Conservation (phyloP, 352 stramenopile species). For the Phytophthora cryptogea region DNA sequence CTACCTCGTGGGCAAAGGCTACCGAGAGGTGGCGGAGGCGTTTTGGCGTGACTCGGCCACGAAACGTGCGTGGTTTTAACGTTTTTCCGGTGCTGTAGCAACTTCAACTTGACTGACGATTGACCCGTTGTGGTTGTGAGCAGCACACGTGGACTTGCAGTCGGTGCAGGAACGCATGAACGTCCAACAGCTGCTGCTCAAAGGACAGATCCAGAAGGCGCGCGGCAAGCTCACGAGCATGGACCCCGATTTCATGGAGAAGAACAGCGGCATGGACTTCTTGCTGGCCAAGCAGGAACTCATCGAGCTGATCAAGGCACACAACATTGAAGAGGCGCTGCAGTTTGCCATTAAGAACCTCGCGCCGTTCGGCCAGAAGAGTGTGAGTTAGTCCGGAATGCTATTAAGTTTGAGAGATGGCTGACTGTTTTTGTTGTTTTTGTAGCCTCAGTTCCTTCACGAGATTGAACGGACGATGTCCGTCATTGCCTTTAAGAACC, state of each 20-base stretch:
- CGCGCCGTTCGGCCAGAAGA: slow-evolving; percentile 74
- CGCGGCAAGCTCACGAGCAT: slow-evolving; percentile 58
- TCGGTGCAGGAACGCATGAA: slow-evolving; percentile 75
- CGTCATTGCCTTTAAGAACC: slow-evolving; percentile 77
- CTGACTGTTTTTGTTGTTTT: slow-evolving; percentile 4
- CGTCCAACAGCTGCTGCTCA: slow-evolving; percentile 67
- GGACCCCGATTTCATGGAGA: slow-evolving; percentile 63
- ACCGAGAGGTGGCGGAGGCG: slow-evolving; percentile 74
- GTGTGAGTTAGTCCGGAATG: slow-evolving; percentile 41
- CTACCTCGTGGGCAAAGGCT: slow-evolving; percentile 81
- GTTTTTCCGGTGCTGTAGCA: slow-evolving; percentile 1
- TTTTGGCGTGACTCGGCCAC: slow-evolving; percentile 75
- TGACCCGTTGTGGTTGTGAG: neutral
- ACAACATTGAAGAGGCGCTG: slow-evolving; percentile 66
- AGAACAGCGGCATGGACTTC: slow-evolving; percentile 69
- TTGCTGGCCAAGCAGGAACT: slow-evolving; percentile 82
- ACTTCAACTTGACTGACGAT: slow-evolving; percentile 23
- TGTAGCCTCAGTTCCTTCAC: slow-evolving; percentile 66
- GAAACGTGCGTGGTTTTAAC: slow-evolving; percentile 49
- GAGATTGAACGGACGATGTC: slow-evolving; percentile 84
- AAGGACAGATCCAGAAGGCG: slow-evolving; percentile 64
- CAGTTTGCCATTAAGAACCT: slow-evolving; percentile 75
- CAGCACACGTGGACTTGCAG: slow-evolving; percentile 75
- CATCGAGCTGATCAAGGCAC: slow-evolving; percentile 77
- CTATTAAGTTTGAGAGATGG: neutral